These are phyloP conservation scores for Saururus chinensis DNA, from an alignment of 164 flowering plant genomes.

Conservation along the genomic window DNA sequence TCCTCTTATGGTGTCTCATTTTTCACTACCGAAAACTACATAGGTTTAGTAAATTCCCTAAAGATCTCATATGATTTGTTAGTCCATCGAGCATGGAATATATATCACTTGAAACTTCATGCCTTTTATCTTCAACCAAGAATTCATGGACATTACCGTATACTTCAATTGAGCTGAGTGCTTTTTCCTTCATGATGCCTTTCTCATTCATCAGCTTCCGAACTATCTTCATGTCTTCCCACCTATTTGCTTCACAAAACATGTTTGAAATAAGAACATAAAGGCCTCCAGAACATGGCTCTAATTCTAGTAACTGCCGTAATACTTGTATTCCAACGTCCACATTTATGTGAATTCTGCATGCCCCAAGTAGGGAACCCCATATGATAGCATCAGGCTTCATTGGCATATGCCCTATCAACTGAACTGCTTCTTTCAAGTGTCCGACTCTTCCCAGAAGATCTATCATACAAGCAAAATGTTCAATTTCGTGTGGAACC, in stretches of 20 bases:
- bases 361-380: slow-evolving; percentile 52
- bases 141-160: slow-evolving; percentile 28
- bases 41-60: background rate
- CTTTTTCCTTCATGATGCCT: slow-evolving; percentile 28
- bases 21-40: slow-evolving; percentile 4
- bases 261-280: slow-evolving; percentile 45
- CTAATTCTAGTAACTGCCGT: slow-evolving; percentile 37
- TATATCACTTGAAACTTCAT: slow-evolving; percentile 17
- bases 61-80: slow-evolving; percentile 10
- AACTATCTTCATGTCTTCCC: slow-evolving; percentile 39
- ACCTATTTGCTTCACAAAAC: slow-evolving; percentile 30
- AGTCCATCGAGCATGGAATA: slow-evolving; percentile 24
- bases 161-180: slow-evolving; percentile 35
- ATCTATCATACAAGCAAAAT: slow-evolving; percentile 52
- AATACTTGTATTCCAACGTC: slow-evolving; percentile 23
- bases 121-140: slow-evolving; percentile 37
- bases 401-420: slow-evolving; percentile 37
- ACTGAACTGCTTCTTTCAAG: slow-evolving; percentile 27
- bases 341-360: slow-evolving; percentile 33
- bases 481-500: slow-evolving; percentile 28
- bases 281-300: slow-evolving; percentile 26
- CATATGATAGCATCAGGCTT: slow-evolving; percentile 42
- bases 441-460: slow-evolving; percentile 40
- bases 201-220: slow-evolving; percentile 36
- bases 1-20: background rate